phyloP scores from a whole-genome alignment of 2,329 filamentous ascomycete genomes.

The Pyrenophora teres region DNA sequence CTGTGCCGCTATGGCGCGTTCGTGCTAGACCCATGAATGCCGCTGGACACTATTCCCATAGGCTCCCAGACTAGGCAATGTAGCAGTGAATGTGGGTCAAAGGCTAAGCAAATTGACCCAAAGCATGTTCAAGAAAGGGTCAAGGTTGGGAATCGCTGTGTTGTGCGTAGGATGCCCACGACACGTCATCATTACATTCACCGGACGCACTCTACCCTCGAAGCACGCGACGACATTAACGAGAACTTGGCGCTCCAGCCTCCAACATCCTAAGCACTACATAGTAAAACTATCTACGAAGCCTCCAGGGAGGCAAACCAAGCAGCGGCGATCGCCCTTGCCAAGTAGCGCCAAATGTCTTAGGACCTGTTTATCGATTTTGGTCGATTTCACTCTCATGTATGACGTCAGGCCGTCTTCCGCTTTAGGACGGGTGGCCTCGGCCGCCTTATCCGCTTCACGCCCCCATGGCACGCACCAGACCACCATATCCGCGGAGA shows the following conservation, averaged over 20 bases:
- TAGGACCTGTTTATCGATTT: conserved; percentile 4
- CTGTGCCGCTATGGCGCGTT: conserved; percentile 16
- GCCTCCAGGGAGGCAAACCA: conserved; percentile 14
- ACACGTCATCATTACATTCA: not conserved
- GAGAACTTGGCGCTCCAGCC: conserved; percentile 4
- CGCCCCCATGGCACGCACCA: conserved; percentile 4
- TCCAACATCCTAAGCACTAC: conserved; percentile 1
- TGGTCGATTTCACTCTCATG: not conserved
- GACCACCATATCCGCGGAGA: not conserved
- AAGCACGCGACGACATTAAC: not conserved
- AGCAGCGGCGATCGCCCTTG: conserved; percentile 15
- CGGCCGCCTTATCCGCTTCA: not conserved
- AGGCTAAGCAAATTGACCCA: conserved; percentile 8
- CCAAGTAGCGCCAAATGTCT: conserved; percentile 17
- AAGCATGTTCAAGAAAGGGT: conserved; percentile 1
- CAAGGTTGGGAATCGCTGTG: not conserved
- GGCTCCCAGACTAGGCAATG: conserved; percentile 16
- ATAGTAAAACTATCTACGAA: not conserved
- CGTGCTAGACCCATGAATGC: not conserved
- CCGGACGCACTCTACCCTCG: not conserved
- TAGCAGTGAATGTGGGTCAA: conserved; percentile 18
- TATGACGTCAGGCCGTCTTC: conserved; percentile 16
- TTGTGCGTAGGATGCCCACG: not conserved
- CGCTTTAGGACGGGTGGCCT: not conserved
- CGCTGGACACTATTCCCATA: conserved; percentile 7